phyloP scores from a whole-genome alignment of 805 yeast species.

The Aciculoconidium aculeatum region DNA sequence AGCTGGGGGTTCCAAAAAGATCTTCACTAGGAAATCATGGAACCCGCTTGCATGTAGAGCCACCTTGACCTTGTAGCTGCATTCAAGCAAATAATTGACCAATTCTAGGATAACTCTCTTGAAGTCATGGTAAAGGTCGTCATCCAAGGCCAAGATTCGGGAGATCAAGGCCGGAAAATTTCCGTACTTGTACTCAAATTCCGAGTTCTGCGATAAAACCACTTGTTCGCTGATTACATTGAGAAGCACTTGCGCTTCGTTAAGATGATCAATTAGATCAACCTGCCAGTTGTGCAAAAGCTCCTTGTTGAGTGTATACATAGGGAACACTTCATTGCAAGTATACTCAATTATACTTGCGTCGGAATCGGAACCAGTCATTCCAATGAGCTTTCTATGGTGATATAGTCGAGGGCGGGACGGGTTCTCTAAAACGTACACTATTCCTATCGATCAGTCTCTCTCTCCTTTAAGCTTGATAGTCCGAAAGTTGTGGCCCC shows the following conservation, averaged over 20 bases:
- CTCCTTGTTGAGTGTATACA: constrained; percentile 20
- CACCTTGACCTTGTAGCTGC: neutral
- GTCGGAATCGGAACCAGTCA: no score
- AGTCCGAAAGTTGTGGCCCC: no score
- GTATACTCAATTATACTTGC: no score
- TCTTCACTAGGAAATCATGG: no score
- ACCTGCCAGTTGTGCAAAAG: constrained; percentile 32
- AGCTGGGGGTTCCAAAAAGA: no score
- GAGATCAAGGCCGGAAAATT: constrained; percentile 9
- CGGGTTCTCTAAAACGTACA: no score
- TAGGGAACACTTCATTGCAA: constrained; percentile 19
- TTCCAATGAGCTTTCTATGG: neutral
- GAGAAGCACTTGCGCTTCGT: constrained; percentile 15
- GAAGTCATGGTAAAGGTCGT: constrained; percentile 22
- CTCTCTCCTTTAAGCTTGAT: no score
- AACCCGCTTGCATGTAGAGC: constrained; percentile 1
- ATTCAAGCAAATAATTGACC: constrained; percentile 5
- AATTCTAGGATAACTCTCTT: constrained; percentile 24
- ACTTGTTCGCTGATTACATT: constrained; percentile 22
- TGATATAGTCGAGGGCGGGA: no score
- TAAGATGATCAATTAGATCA: constrained; percentile 23
- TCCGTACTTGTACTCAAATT: neutral
- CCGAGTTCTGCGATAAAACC: constrained; percentile 7
- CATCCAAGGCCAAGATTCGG: constrained; percentile 16
- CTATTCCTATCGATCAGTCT: no score